Evolutionary conservation across 2,329 filamentous ascomycete genomes (phyloP), one percentile per base, ranked within the genome.

Genomic region (Colletotrichum sp.): DNA sequence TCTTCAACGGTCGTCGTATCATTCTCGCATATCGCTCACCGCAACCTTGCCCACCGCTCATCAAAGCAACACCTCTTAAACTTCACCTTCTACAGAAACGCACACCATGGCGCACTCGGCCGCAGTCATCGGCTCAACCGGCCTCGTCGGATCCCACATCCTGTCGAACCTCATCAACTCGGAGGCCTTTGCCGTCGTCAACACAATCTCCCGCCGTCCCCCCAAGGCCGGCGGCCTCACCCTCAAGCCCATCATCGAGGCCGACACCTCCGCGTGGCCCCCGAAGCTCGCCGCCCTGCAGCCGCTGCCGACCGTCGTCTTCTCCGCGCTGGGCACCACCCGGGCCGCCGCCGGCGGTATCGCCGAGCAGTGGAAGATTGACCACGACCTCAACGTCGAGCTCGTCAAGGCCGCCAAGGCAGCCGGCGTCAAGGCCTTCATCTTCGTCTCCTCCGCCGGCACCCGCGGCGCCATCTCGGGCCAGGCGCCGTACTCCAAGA

Each of bases 331-430:
- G 1, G 96, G 93, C 74, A 98, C 95, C 4, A 98, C 96, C 0
- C 91, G 92, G 65, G 93, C 88, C 0, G 89, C 89, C 15, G 96
- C 95, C 1, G 96, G 96, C 77, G 89, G 94, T 73, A 86, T 98
- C 78, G 93, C 92, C 32, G 92, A 93, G 77, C 96, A 98, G 86
- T 94, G 95, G 87, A 94, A 95, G 82, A 95, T 98, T 78, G 96
- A 98, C 86, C 92, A 96, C 82, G 95, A 97, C 82, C 88, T 98
- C 61, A 98, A 98, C 85, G 84, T 98, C 65, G 93, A 93, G 78
- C 89, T 98, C 29, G 96, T 95, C 5, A 90, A 90, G 77, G 92
- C 94, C 0, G 95, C 96, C 59, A 95, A 93, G 82, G 90, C 89
- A 6, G 91, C 93, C 1, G 95, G 95, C 44, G 90, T 92, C 13